Evolutionary conservation across 768 basidiomycete species (phyloP), one percentile per base, ranked within the genome.

Genomic region (Royoungia palumana): DNA sequence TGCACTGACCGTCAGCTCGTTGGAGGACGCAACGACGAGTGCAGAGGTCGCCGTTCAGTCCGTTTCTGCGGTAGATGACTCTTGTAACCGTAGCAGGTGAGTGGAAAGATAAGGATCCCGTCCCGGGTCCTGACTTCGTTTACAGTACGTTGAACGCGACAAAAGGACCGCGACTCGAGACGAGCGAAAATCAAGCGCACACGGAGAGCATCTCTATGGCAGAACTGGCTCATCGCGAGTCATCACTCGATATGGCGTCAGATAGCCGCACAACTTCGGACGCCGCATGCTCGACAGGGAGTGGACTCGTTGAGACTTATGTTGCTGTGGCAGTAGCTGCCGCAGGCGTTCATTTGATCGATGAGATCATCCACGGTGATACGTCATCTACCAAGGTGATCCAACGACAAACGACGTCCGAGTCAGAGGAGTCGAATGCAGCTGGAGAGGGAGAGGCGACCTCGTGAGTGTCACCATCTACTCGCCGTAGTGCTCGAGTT

Each of bases 391-490:
- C 41, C 2, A 39, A 27, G 4, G 22, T 21, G 40, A 42, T 1
- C 10, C 39, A 17, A 21, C 40, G 39, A 6, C 13, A 39, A 22
- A 35, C 4, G 16, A 9, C 22, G 22, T 20, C 13, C 3, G 35
- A 35, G 10, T 44, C 34, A 2, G 21, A 36, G 25, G 44, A 39
- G 5, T 37, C 12, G 22, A 35, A 7, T 17, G 17, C 14, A 14
- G 28, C 24, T 17, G 22, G 38, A 10, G 35, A 27, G 11, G 11
- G 41, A 24, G 35, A 48, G 36, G 37, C 6, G 13, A 28, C 4
- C n/a, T 41, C 44, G 58, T 59, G n/a, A 40, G 58, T 45, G 6
- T 35, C 20, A 32, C 14, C 11, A 24, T 24, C 22, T 4, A 6
- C 35, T 12, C 12, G 28, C 28, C 11, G 10, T 28, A 4, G 10